phyloP scores from a whole-genome alignment of 2,329 filamentous ascomycete species.

The Teratosphaeriaceae sp. region DNA sequence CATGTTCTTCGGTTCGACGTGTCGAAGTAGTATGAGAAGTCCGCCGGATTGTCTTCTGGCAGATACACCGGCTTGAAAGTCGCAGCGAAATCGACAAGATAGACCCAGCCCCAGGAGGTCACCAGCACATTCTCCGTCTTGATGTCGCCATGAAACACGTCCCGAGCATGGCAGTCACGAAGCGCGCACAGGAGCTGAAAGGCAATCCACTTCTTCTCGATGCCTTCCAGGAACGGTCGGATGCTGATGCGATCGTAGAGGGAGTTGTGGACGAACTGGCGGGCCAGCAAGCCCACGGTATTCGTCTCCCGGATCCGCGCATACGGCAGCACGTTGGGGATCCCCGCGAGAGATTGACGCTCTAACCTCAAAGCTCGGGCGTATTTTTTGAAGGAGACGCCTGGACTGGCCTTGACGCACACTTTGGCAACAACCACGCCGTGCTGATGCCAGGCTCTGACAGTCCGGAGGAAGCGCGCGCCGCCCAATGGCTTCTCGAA shows the following conservation, averaged over 20 bases:
- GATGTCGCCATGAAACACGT: slow-evolving; percentile 95
- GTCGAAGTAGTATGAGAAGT: slow-evolving; percentile 98
- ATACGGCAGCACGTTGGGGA: slow-evolving; percentile 87
- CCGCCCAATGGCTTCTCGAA: slow-evolving; percentile 91
- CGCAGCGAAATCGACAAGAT: slow-evolving; percentile 94
- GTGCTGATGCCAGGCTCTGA: slow-evolving; percentile 82
- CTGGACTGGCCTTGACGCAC: slow-evolving; percentile 83
- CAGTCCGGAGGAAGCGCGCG: slow-evolving; percentile 93
- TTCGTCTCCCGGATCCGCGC: slow-evolving; percentile 88
- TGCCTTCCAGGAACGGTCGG: slow-evolving; percentile 89
- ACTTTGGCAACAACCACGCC: slow-evolving; percentile 92
- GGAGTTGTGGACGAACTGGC: slow-evolving; percentile 93
- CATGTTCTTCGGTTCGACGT: slow-evolving; percentile 86
- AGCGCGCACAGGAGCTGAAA: slow-evolving; percentile 92
- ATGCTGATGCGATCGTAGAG: slow-evolving; percentile 96
- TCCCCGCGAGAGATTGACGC: slow-evolving; percentile 67
- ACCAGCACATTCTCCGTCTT: slow-evolving; percentile 97
- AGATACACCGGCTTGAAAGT: slow-evolving; percentile 91
- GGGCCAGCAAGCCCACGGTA: slow-evolving; percentile 84
- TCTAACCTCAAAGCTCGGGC: slow-evolving; percentile 77
- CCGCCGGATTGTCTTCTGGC: slow-evolving; percentile 92
- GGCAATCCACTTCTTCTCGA: slow-evolving; percentile 98
- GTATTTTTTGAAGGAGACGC: slow-evolving; percentile 73
- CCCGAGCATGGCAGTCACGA: slow-evolving; percentile 80
- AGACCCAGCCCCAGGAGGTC: slow-evolving; percentile 99